A percentile compares a stretch with the other conserved stretches of the same genome.
These are phyloP conservation scores for Orbilia brochopaga DNA, from an alignment of 2,329 filamentous ascomycete genomes.

Conservation along the genomic window DNA sequence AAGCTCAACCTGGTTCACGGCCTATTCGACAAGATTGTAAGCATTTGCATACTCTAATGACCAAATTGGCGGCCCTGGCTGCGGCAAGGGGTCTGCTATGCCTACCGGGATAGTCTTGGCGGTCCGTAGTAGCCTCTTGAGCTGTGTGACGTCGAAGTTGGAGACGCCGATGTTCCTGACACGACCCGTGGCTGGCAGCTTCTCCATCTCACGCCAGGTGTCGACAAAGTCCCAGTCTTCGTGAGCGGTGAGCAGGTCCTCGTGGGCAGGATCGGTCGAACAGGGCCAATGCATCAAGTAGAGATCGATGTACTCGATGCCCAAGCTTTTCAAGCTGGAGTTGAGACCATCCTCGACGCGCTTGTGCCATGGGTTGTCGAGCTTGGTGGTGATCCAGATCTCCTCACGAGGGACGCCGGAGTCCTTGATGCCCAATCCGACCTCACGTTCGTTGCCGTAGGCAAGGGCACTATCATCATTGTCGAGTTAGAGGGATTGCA, in stretches of 20 bases:
- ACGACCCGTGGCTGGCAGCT: slow-evolving; percentile 71
- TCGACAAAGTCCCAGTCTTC: slow-evolving; percentile 82
- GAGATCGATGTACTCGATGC: slow-evolving; percentile 54
- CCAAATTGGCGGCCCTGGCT: neutral
- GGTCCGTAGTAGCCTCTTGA: slow-evolving; percentile 74
- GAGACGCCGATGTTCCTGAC: slow-evolving; percentile 82
- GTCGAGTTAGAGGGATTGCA: slow-evolving; percentile 11
- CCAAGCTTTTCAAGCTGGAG: slow-evolving; percentile 54
- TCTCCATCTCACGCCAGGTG: slow-evolving; percentile 76
- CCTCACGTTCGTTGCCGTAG: slow-evolving; percentile 77
- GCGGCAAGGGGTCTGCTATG: neutral
- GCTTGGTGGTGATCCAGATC: slow-evolving; percentile 79
- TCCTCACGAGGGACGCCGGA: slow-evolving; percentile 70
- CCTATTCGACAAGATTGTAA: slow-evolving; percentile 56
- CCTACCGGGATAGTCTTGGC: slow-evolving; percentile 65
- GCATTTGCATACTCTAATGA: neutral
- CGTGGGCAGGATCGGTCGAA: slow-evolving; percentile 67
- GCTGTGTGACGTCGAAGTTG: slow-evolving; percentile 81
- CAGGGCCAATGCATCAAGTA: slow-evolving; percentile 74
- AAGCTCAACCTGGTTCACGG: slow-evolving; percentile 82
- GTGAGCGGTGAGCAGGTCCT: slow-evolving; percentile 67
- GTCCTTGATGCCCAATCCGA: slow-evolving; percentile 69
- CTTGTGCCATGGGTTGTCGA: slow-evolving; percentile 80
- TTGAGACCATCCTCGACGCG: slow-evolving; percentile 69
- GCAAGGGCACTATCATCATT: slow-evolving; percentile 64